A percentile compares a stretch with the other conserved stretches of the same genome.
phyloP scores from a whole-genome alignment of 441 rosid species.

The Aquilaria agallochum region DNA sequence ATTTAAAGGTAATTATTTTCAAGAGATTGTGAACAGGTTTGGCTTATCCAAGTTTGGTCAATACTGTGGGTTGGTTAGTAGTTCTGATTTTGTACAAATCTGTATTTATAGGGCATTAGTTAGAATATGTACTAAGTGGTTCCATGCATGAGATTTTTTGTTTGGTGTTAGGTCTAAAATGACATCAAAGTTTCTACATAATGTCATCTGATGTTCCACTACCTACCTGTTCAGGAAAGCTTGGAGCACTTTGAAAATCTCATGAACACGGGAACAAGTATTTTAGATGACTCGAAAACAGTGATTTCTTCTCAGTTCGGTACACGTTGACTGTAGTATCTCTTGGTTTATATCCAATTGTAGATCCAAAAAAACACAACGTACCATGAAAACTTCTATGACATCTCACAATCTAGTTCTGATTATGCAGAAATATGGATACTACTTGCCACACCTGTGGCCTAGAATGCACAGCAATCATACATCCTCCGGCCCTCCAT shows the following conservation, averaged over 20 bases:
- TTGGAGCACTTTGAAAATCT: constrained; percentile 12
- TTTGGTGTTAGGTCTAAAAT: background rate
- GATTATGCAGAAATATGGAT: constrained; percentile 32
- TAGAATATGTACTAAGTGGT: too few relatives aligned
- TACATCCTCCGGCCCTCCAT: constrained; percentile 18
- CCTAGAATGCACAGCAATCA: constrained; percentile 14
- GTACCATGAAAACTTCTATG: background rate
- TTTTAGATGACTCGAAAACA: constrained; percentile 18
- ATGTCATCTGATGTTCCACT: background rate
- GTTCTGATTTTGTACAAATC: too few relatives aligned
- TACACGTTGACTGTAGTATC: constrained; percentile 5
- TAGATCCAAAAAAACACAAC: background rate
- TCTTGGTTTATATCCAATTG: constrained; percentile 3
- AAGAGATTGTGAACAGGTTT: background rate
- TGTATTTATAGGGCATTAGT: too few relatives aligned
- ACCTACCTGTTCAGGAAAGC: constrained; percentile 21
- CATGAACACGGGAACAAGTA: constrained; percentile 13
- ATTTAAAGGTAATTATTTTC: constrained; percentile 32
- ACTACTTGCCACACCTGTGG: constrained; percentile 23
- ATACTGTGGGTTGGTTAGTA: too few relatives aligned
- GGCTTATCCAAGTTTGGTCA: background rate
- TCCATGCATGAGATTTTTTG: background rate
- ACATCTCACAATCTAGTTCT: background rate
- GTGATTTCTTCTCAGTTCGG: constrained; percentile 32
- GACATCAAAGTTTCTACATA: constrained; percentile 2